Evolutionary conservation across 164 flowering plant genomes (phyloP).

Genomic region (Houttuynia cordata): DNA sequence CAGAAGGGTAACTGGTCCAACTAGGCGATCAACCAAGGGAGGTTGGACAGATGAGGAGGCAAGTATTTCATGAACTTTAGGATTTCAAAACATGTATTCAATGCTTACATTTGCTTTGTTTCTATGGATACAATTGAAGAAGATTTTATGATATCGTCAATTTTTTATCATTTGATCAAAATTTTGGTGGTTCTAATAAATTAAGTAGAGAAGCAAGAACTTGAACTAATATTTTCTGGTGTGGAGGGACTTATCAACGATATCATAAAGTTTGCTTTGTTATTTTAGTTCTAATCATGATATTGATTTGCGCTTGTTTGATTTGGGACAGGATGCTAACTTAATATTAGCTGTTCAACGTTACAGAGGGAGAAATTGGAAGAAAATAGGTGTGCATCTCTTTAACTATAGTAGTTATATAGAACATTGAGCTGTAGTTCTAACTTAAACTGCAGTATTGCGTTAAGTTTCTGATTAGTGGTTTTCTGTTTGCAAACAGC

Average conservation of each 20-base stretch:
- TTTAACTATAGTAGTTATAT: too few species aligned
- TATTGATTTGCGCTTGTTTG: not conserved
- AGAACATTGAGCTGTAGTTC: not conserved
- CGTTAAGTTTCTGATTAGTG: too few species aligned
- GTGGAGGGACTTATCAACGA: not conserved
- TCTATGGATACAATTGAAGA: not conserved
- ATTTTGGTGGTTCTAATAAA: too few species aligned
- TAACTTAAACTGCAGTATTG: not conserved
- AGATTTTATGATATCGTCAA: not conserved
- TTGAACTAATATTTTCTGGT: too few species aligned
- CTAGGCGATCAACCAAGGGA: conserved; percentile 44
- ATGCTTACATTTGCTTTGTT: not conserved
- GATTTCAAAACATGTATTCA: not conserved
- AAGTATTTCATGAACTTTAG: conserved; percentile 3
- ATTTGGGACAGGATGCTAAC: conserved; percentile 30
- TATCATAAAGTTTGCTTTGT: not conserved
- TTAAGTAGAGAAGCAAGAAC: too few species aligned
- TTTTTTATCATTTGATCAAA: too few species aligned
- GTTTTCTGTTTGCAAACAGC: conserved; percentile 23
- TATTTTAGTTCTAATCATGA: not conserved
- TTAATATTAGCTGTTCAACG: conserved; percentile 26
- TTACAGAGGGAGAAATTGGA: conserved; percentile 48
- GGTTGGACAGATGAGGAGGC: conserved; percentile 63
- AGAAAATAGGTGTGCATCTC: conserved; percentile 38
- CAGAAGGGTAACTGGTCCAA: conserved; percentile 35